Conservation (phyloP, 306 rosid species). For the Mucuna pruriens region DNA sequence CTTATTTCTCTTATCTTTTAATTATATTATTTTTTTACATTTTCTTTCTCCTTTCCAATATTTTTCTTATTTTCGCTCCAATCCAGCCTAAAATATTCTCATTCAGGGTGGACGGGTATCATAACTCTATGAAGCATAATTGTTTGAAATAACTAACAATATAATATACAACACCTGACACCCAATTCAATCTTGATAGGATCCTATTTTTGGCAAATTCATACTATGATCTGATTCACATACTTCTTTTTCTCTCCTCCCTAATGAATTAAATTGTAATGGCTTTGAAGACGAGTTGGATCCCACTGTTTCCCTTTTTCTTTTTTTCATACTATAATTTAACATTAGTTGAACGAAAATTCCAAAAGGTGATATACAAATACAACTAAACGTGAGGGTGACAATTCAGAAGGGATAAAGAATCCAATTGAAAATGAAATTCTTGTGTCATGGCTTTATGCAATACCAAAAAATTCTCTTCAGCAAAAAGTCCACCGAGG, state of each 20-base stretch:
- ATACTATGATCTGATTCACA: background rate
- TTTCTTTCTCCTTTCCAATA: background rate
- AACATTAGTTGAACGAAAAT: background rate
- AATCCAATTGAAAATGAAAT: constrained; percentile 37
- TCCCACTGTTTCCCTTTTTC: constrained; percentile 27
- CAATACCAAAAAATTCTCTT: constrained; percentile 44
- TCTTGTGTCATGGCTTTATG: constrained; percentile 29
- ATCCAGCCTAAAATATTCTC: too few species aligned
- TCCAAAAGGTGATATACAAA: constrained; percentile 24
- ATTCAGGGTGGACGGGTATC: too few species aligned
- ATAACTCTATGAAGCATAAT: background rate
- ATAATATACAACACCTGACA: background rate
- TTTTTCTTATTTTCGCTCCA: background rate
- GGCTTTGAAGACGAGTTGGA: constrained; percentile 31
- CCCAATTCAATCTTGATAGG: background rate
- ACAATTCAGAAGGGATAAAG: constrained; percentile 43
- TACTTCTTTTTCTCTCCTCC: background rate
- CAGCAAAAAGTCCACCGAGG: background rate
- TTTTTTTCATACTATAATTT: constrained; percentile 28
- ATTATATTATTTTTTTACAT: too few species aligned
- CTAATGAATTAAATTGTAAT: constrained; percentile 8
- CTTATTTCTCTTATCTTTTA: too few species aligned
- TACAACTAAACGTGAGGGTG: constrained; percentile 41
- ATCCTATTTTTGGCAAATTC: constrained; percentile 29
- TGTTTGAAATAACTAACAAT: background rate